Conservation (phyloP, 208 protist species). For the Acanthamoeba lenticulata region DNA sequence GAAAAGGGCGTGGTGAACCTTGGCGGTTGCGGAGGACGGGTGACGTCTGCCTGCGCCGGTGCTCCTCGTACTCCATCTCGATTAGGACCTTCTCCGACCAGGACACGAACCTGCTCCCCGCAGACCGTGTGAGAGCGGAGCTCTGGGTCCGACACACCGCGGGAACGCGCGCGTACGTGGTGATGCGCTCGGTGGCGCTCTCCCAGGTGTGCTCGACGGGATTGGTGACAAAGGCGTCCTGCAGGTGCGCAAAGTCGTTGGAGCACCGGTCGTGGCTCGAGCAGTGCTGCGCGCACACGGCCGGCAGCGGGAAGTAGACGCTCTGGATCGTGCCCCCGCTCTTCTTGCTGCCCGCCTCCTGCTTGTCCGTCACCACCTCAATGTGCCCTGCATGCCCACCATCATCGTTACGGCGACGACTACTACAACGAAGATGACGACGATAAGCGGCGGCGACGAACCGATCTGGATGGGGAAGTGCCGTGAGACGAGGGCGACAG, state of each 20-base stretch:
- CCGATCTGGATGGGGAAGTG: constrained; percentile 44
- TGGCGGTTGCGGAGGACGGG: neutral
- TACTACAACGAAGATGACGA: too few species aligned
- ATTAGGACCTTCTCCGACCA: constrained; percentile 63
- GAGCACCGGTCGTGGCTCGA: neutral
- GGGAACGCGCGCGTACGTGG: neutral
- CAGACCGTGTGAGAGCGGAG: neutral
- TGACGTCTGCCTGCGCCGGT: neutral
- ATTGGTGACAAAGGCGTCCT: constrained; percentile 15
- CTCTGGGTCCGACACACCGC: too few species aligned
- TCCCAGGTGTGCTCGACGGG: constrained; percentile 37
- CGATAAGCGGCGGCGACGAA: neutral
- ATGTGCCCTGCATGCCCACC: constrained; percentile 65
- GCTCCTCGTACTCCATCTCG: constrained; percentile 61
- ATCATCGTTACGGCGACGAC: too few species aligned
- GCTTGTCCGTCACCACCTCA: constrained; percentile 53
- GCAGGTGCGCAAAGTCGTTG: neutral
- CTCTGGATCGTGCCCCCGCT: constrained; percentile 27
- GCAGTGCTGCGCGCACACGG: neutral
- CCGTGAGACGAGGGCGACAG: neutral
- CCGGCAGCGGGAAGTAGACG: constrained; percentile 63
- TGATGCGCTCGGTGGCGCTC: constrained; percentile 52
- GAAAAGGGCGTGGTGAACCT: too few species aligned
- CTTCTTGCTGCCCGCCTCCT: constrained; percentile 34
- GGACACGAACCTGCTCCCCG: neutral